Conservation (phyloP, 202 grass and related monocot genomes). For the Zizania palustris region DNA sequence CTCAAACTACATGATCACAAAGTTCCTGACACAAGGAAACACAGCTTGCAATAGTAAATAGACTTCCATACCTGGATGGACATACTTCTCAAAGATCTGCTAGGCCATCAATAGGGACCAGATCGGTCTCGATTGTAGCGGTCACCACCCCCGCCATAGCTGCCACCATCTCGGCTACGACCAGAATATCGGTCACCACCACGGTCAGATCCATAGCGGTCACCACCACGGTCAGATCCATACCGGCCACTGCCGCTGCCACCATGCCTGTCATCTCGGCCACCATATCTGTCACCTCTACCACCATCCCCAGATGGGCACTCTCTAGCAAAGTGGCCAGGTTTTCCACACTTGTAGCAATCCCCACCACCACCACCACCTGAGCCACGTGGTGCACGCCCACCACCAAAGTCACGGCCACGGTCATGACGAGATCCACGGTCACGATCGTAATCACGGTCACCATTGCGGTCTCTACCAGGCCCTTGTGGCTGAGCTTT, state of each 20-base stretch:
- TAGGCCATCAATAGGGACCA: constrained; percentile 63
- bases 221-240: not conserved
- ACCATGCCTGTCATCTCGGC: constrained; percentile 80
- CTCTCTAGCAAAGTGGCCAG: constrained; percentile 98
- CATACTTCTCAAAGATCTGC: constrained; percentile 35
- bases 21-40: constrained; percentile 38
- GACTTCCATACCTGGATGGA: constrained; percentile 48
- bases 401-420: constrained; percentile 59
- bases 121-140: constrained; percentile 85
- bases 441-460: constrained; percentile 79
- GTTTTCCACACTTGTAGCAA: constrained; percentile 97
- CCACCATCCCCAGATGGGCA: constrained; percentile 86
- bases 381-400: constrained; percentile 53
- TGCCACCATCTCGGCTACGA: constrained; percentile 67
- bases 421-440: constrained; percentile 67
- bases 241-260: constrained; percentile 36
- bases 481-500: constrained; percentile 88
- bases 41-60: constrained; percentile 46
- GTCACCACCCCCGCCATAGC: constrained; percentile 55
- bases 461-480: constrained; percentile 73
- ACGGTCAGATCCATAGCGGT: constrained; percentile 78
- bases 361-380: constrained; percentile 67
- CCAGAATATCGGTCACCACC: constrained; percentile 72
- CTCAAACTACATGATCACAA: constrained; percentile 42
- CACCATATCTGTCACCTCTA: constrained; percentile 87